These are phyloP conservation scores for Fusarium liriodendri DNA, from an alignment of 2,329 filamentous ascomycete genomes.

Conservation along the genomic window DNA sequence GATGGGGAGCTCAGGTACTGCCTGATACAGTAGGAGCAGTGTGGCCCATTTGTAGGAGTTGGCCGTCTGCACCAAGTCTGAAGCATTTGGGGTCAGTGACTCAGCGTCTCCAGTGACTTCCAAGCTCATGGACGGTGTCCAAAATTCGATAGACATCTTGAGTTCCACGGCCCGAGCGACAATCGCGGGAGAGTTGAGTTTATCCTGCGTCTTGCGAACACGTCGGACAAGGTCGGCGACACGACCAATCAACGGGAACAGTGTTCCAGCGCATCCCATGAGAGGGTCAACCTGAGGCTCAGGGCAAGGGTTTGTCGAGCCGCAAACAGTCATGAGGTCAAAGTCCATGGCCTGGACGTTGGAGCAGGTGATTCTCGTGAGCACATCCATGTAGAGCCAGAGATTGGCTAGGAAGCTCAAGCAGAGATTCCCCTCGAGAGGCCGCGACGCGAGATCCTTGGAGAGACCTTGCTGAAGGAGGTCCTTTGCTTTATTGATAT, in stretches of 20 bases:
- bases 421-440: not conserved
- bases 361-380: constrained; percentile 18
- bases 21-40: constrained; percentile 16
- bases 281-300: constrained; percentile 15
- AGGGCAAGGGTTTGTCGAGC: not conserved
- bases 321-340: constrained; percentile 9
- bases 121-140: not conserved
- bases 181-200: constrained; percentile 5
- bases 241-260: constrained; percentile 25
- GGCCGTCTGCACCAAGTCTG: constrained; percentile 20
- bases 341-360: constrained; percentile 6
- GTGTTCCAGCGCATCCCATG: constrained; percentile 20
- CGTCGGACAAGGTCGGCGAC: constrained; percentile 23
- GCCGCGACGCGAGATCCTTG: not conserved
- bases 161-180: constrained; percentile 18
- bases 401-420: constrained; percentile 25
- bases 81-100: not conserved
- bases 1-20: constrained; percentile 20
- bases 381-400: constrained; percentile 32
- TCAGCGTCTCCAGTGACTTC: not conserved
- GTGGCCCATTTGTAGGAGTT: constrained; percentile 28
- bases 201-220: constrained; percentile 2
- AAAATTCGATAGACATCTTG: constrained; percentile 8
- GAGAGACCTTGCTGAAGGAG: constrained; percentile 16
- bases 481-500: constrained; percentile 8